A percentile compares a stretch with the other conserved stretches of the same genome.
Conservation (phyloP, 495 filamentous ascomycete genomes). For the Ramalina intermedia region DNA sequence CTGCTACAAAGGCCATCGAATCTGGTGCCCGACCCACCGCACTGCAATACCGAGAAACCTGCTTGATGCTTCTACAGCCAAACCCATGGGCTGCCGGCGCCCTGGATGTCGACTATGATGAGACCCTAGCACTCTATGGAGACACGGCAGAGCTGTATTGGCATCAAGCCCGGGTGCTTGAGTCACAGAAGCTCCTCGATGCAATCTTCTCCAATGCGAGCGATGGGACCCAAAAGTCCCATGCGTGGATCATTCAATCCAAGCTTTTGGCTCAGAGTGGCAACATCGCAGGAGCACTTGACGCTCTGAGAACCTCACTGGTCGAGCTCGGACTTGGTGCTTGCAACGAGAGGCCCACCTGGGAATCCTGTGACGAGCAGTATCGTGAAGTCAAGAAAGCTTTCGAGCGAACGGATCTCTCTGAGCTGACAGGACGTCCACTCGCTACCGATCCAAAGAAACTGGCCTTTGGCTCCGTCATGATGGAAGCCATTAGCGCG, state of each 20-base stretch:
- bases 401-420: constrained; percentile 44
- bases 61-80: constrained; percentile 61
- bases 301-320: constrained; percentile 51
- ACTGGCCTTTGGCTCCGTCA: constrained; percentile 54
- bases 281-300: constrained; percentile 52
- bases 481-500: constrained; percentile 64
- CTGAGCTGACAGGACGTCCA: constrained; percentile 36
- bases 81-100: constrained; percentile 58
- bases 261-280: constrained; percentile 61
- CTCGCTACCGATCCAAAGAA: constrained; percentile 37
- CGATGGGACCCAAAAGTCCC: constrained; percentile 57
- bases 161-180: constrained; percentile 51
- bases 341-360: constrained; percentile 42
- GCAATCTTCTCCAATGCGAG: constrained; percentile 51
- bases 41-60: constrained; percentile 60
- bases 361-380: constrained; percentile 57
- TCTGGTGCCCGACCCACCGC: constrained; percentile 68
- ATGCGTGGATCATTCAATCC: constrained; percentile 63
- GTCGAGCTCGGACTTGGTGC: constrained; percentile 50
- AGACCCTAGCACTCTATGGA: constrained; percentile 60
- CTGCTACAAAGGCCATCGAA: constrained; percentile 60
- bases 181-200: constrained; percentile 49
- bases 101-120: constrained; percentile 70
- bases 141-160: constrained; percentile 69
- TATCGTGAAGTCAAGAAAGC: constrained; percentile 46